Conservation (phyloP, 1,284 basidiomycete species). For the Boletellus dicymbophilus region DNA sequence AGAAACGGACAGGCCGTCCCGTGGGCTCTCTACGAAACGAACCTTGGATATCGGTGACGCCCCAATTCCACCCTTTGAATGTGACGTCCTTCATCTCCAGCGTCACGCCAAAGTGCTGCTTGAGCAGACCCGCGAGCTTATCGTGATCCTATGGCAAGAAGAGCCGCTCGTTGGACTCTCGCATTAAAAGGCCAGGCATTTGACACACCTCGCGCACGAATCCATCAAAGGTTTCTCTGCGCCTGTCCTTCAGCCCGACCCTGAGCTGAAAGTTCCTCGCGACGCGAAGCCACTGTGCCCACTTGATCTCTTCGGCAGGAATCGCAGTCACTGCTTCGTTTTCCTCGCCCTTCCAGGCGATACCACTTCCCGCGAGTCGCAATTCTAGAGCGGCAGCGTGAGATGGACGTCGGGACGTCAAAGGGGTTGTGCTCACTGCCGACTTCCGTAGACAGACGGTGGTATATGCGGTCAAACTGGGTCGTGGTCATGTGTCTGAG, state of each 20-base stretch:
- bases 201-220: slow-evolving; percentile 82
- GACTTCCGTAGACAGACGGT: slow-evolving; percentile 69
- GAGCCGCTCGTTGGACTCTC: slow-evolving; percentile 1
- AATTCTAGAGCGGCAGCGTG: slow-evolving; percentile 62
- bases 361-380: slow-evolving; percentile 83
- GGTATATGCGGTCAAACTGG: slow-evolving; percentile 85
- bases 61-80: slow-evolving; percentile 99
- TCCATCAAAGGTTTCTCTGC: slow-evolving; percentile 89
- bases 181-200: neutral
- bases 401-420: neutral
- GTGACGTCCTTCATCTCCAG: slow-evolving; percentile 88
- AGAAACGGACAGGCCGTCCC: slow-evolving; percentile 1
- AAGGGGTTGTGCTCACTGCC: slow-evolving; percentile 66
- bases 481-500: slow-evolving; percentile 50
- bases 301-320: slow-evolving; percentile 77
- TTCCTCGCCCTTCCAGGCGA: slow-evolving; percentile 89
- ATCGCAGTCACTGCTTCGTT: slow-evolving; percentile 68
- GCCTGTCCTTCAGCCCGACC: slow-evolving; percentile 76
- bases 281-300: slow-evolving; percentile 89
- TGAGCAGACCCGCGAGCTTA: slow-evolving; percentile 72
- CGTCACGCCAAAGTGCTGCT: slow-evolving; percentile 83
- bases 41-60: slow-evolving; percentile 93
- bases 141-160: slow-evolving; percentile 71
- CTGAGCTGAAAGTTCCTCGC: slow-evolving; percentile 92
- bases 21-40: slow-evolving; percentile 23